These are phyloP conservation scores for Macadamia tetraphylla DNA, from an alignment of 164 flowering plant genomes.

Conservation along the genomic window DNA sequence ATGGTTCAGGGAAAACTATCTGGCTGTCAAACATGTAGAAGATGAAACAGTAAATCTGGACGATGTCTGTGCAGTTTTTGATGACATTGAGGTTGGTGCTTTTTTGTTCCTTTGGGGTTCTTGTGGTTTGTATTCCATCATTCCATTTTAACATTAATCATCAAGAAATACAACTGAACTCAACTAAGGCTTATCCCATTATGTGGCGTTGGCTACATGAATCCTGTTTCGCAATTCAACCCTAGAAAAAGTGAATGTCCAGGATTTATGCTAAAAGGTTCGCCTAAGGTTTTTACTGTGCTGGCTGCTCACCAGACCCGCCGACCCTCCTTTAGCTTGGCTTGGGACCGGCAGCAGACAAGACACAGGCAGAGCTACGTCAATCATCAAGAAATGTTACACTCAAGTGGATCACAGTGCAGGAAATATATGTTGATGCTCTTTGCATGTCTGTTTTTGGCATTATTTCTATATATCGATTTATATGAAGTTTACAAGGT, in stretches of 20 bases:
- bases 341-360: no score
- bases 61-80: constrained; percentile 86
- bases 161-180: no score
- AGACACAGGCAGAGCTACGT: no score
- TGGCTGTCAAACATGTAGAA: constrained; percentile 41
- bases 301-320: no score
- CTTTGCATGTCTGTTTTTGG: neutral
- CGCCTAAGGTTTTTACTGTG: no score
- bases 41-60: constrained; percentile 86
- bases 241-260: no score
- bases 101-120: neutral
- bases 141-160: no score
- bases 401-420: neutral
- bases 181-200: neutral
- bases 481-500: neutral
- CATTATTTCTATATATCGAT: constrained; percentile 1
- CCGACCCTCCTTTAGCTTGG: no score
- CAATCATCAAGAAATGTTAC: neutral
- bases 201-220: neutral
- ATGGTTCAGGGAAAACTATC: constrained; percentile 73
- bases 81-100: constrained; percentile 78
- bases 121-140: neutral
- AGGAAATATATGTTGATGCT: neutral
- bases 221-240: neutral
- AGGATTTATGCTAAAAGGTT: no score